A percentile compares a stretch with the other conserved stretches of the same genome.
Evolutionary conservation across 495 filamentous ascomycete species (phyloP).

Genomic region (Choiromyces venosus): DNA sequence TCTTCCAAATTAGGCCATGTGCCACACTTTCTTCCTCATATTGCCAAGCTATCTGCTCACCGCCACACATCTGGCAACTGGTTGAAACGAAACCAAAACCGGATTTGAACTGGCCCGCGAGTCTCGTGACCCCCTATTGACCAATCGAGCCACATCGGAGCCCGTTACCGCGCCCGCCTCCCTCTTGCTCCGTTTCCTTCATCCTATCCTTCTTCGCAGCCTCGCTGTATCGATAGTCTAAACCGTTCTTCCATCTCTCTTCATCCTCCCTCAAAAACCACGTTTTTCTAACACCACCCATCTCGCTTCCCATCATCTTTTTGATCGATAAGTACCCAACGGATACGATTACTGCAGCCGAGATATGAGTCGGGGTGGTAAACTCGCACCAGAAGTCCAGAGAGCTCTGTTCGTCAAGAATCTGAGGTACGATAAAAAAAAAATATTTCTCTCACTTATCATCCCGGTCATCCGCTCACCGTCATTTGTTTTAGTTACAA

Average conservation of each 20-base stretch:
- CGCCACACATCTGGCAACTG: neutral
- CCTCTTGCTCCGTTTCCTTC: conserved; percentile 24
- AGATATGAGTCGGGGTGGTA: conserved; percentile 75
- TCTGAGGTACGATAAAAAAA: conserved; percentile 68
- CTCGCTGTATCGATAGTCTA: conserved; percentile 12
- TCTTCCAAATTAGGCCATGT: neutral
- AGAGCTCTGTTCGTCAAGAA: conserved; percentile 99
- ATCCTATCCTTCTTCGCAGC: conserved; percentile 5
- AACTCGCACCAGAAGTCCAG: conserved; percentile 87
- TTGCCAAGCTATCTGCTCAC: neutral
- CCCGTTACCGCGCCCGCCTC: conserved; percentile 28
- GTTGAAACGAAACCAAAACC: neutral
- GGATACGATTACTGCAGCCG: conserved; percentile 18
- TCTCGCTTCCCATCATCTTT: conserved; percentile 14
- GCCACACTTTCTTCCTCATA: neutral
- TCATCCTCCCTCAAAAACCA: conserved; percentile 7
- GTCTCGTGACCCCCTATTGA: neutral
- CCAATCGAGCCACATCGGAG: neutral
- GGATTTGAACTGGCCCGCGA: neutral
- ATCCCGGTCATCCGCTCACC: conserved; percentile 11
- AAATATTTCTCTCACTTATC: conserved; percentile 37
- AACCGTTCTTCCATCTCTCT: conserved; percentile 12
- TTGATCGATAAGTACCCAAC: conserved; percentile 7
- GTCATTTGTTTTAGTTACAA: conserved; percentile 62
- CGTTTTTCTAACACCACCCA: conserved; percentile 6